Percentiles rank a stretch among this genome's conserved stretches.
These are phyloP conservation scores for Trichoderma sp. DNA, from an alignment of 2,329 filamentous ascomycete genomes.

Conservation along the genomic window DNA sequence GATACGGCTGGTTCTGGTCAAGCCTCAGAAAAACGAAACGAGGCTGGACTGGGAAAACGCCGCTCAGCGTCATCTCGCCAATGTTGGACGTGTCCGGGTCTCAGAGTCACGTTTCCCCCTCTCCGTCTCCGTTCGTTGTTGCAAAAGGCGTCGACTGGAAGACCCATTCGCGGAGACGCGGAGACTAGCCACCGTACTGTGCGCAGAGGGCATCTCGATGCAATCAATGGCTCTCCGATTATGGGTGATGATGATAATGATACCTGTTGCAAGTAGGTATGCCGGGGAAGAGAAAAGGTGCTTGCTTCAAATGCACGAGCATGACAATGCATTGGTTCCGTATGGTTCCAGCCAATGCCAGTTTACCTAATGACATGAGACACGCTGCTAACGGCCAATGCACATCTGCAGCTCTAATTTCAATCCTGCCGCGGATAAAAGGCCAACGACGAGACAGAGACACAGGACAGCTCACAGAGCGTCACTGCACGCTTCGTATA, in stretches of 20 bases:
- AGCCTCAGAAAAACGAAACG: neutral
- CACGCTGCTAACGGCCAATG: neutral
- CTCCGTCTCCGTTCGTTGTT: no score
- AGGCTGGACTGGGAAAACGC: no score
- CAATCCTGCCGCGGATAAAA: neutral
- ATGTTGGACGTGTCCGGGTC: no score
- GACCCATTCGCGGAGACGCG: no score
- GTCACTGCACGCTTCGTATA: neutral
- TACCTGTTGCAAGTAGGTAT: no score
- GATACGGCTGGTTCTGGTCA: neutral
- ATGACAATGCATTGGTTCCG: neutral
- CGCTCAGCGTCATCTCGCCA: no score
- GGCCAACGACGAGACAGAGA: neutral
- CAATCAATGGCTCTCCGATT: no score
- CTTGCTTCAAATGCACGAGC: neutral
- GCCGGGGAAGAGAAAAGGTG: neutral
- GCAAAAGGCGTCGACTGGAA: no score
- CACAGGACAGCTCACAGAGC: neutral
- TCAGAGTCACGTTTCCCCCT: no score
- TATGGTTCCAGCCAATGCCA: neutral
- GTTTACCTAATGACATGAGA: neutral
- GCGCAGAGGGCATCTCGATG: no score
- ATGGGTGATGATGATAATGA: no score
- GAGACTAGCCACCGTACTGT: no score
- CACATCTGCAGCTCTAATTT: neutral